phyloP scores from a whole-genome alignment of 2,329 filamentous ascomycete genomes.

The Alternaria brassicae region DNA sequence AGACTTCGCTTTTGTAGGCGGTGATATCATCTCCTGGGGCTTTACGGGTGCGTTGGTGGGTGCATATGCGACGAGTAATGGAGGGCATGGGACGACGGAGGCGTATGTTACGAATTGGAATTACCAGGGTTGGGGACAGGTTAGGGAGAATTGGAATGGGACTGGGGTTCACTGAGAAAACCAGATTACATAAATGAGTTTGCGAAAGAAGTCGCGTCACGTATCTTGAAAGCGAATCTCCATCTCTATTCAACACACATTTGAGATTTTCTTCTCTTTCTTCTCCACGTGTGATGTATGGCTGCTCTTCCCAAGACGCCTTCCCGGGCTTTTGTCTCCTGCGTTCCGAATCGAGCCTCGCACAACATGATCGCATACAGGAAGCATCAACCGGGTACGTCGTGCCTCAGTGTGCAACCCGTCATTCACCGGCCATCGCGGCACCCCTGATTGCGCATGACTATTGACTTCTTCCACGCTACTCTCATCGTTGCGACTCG shows the following conservation, averaged over 20 bases:
- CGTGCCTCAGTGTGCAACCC: not conserved
- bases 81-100: conserved; percentile 52
- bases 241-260: not conserved
- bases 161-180: not conserved
- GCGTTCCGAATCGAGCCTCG: not conserved
- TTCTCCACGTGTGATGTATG: too few species aligned
- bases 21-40: conserved; percentile 40
- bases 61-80: conserved; percentile 62
- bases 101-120: conserved; percentile 60
- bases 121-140: conserved; percentile 29
- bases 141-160: conserved; percentile 19
- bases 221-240: not conserved
- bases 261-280: not conserved
- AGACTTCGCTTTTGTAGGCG: conserved; percentile 32
- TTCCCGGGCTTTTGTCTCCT: not conserved
- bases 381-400: not conserved
- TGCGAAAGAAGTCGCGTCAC: not conserved
- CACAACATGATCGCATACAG: not conserved
- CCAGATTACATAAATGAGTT: not conserved
- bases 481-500: not conserved
- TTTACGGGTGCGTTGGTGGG: conserved; percentile 59
- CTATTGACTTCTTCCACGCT: not conserved
- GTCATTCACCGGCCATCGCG: not conserved
- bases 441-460: not conserved
- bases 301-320: not conserved